Percentiles rank a stretch among this genome's conserved stretches.
These are phyloP conservation scores for Penicillium freii DNA, from an alignment of 2,329 filamentous ascomycete species.

Conservation along the genomic window DNA sequence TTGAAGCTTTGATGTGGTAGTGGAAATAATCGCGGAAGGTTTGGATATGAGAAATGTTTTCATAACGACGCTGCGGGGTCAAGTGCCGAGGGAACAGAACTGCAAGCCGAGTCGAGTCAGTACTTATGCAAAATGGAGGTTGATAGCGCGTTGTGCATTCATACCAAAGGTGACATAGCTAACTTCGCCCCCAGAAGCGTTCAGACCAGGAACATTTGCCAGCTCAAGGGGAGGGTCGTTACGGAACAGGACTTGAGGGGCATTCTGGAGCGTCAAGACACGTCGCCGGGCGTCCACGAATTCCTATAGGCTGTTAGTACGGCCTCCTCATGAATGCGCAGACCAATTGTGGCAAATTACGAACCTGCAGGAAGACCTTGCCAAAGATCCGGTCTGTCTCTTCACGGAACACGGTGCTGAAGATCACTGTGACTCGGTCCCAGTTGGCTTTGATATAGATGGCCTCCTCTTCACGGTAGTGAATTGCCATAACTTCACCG, in stretches of 20 bases:
- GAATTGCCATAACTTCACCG: conserved; percentile 89
- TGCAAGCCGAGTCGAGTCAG: conserved; percentile 38
- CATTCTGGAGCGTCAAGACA: conserved; percentile 82
- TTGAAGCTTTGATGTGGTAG: conserved; percentile 99
- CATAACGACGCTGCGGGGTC: conserved; percentile 81
- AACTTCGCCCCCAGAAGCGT: conserved; percentile 75
- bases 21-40: conserved; percentile 99
- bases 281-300: conserved; percentile 94
- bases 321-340: neutral
- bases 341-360: conserved; percentile 2
- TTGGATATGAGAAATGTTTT: conserved; percentile 98
- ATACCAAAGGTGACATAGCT: conserved; percentile 97
- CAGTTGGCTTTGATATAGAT: conserved; percentile 98
- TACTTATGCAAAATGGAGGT: neutral
- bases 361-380: conserved; percentile 86
- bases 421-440: conserved; percentile 97
- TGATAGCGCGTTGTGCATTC: conserved; percentile 22
- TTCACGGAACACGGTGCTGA: conserved; percentile 96
- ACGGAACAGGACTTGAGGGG: conserved; percentile 93
- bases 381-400: conserved; percentile 97
- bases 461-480: conserved; percentile 97
- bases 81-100: conserved; percentile 96
- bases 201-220: conserved; percentile 80
- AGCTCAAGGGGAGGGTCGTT: conserved; percentile 92
- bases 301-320: conserved; percentile 54